Evolutionary conservation across 176 grass and related monocot genomes (phyloP).

Genomic region (Poa pratensis): DNA sequence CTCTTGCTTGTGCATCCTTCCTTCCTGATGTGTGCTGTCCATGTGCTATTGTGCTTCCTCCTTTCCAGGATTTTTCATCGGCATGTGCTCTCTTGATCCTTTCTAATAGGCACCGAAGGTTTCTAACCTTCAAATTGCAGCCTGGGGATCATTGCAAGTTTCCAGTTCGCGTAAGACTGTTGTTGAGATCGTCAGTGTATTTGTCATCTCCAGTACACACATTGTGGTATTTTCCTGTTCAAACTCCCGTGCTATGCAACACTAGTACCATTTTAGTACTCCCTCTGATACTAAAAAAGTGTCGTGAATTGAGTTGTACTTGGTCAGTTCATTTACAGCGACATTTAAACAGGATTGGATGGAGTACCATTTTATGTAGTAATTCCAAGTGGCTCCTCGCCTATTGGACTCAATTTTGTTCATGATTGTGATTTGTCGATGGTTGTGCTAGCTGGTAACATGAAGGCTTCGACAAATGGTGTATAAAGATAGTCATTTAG

Average conservation of each 20-base stretch:
- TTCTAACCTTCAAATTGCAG: neutral
- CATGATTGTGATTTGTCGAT: neutral
- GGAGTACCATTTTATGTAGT: too few species aligned
- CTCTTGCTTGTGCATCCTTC: constrained; percentile 34
- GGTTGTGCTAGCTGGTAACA: too few species aligned
- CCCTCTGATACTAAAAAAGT: too few species aligned
- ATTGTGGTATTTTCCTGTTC: neutral
- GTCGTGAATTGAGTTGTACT: too few species aligned
- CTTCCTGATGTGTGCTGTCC: constrained; percentile 20
- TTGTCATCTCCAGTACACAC: neutral
- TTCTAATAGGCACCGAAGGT: neutral
- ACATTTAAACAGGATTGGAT: too few species aligned
- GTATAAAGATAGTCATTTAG: too few species aligned
- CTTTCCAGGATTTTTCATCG: constrained; percentile 19
- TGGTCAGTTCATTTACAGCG: too few species aligned
- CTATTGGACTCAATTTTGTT: neutral
- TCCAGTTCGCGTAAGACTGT: too few species aligned
- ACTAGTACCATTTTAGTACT: too few species aligned
- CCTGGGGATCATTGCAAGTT: neutral
- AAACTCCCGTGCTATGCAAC: too few species aligned
- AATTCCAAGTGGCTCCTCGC: neutral
- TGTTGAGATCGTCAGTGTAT: too few species aligned
- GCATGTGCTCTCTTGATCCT: constrained; percentile 23
- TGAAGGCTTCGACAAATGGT: neutral
- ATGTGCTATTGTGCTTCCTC: constrained; percentile 13